Evolutionary conservation across 2,329 filamentous ascomycete species (phyloP), one percentile per base, ranked within the genome.

Genomic region (Neofusicoccum sp.): DNA sequence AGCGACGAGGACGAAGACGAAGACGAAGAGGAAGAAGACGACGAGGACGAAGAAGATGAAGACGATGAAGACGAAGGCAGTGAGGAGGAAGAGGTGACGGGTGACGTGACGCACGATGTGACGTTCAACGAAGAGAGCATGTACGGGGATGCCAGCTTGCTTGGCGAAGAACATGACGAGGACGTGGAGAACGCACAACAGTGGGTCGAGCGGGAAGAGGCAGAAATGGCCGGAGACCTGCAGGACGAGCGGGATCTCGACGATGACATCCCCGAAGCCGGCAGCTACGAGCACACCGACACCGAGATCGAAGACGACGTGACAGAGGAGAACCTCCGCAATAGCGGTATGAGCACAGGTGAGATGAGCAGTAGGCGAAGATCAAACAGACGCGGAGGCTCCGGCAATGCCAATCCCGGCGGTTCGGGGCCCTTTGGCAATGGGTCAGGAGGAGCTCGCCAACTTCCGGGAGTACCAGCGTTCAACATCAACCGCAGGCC

Each of bases 211-310:
- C 69, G 78, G 66, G 78, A 81, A 64, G 79, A 80, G 63, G 77
- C 77, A 9, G 77, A 79, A 67, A 71, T 79, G 66, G 75, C 73
- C 12, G 79, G 78, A 45, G 73, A 76, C 3, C 70, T 79, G n/a
- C 74, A 78, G 61, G 79, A 81, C 57, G 78, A 79, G 63, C 73
- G 78, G 43, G 79, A 80, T 57, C 45, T 62, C 12, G 80, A 83
- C 65, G 80, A 82, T 58, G 79, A 79, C 62, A 73, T 83, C 24
- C 81, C 80, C 0, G 80, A 82, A 64, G 80, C 79, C 4, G 81
- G 59, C 12, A 79, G 76, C 64, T 83, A 83, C 64, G 77, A 83
- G 66, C 81, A 83, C 64, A 83, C 81, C 3, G 81, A 83, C 64
- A 82, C 80, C 11, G 80, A 82, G 63, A 65, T 78, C 1, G 78